Evolutionary conservation across 2,329 filamentous ascomycete species (phyloP).

Genomic region (Uncinocarpus reesii): DNA sequence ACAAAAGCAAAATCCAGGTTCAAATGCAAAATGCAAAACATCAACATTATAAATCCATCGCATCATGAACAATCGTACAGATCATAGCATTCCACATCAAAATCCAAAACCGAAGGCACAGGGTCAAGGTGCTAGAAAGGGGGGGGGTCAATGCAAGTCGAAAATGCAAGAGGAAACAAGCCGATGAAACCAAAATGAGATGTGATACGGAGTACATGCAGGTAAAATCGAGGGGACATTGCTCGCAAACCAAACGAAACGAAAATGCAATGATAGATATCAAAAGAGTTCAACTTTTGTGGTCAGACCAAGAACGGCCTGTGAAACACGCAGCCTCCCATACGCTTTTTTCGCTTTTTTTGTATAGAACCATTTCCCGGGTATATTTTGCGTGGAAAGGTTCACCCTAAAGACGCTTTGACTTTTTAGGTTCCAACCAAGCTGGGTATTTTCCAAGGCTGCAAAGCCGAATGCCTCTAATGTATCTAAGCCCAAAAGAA

Average conservation of each 20-base stretch:
- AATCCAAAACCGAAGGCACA: neutral
- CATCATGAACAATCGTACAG: constrained; percentile 20
- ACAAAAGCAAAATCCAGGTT: neutral
- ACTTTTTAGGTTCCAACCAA: constrained; percentile 1
- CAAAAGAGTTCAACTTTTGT: constrained; percentile 7
- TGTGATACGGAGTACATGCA: constrained; percentile 1
- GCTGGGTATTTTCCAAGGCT: constrained; percentile 1
- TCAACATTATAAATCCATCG: constrained; percentile 13
- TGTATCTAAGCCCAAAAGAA: constrained; percentile 6
- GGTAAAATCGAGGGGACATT: constrained; percentile 7
- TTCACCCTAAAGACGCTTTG: constrained; percentile 1
- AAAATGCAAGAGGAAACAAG: neutral
- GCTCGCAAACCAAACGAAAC: constrained; percentile 5
- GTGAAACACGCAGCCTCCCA: constrained; percentile 7
- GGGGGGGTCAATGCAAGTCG: constrained; percentile 1
- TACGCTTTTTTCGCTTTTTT: constrained; percentile 4
- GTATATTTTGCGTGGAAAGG: constrained; percentile 3
- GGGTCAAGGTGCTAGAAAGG: neutral
- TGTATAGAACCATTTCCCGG: constrained; percentile 9
- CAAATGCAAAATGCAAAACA: constrained; percentile 9
- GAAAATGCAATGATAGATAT: constrained; percentile 10
- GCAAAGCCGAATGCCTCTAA: constrained; percentile 4
- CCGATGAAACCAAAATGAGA: neutral
- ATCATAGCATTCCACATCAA: constrained; percentile 13
- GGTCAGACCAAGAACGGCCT: neutral